phyloP scores from a whole-genome alignment of 352 stramenopile genomes.

The Globisporangium heterothallicum region DNA sequence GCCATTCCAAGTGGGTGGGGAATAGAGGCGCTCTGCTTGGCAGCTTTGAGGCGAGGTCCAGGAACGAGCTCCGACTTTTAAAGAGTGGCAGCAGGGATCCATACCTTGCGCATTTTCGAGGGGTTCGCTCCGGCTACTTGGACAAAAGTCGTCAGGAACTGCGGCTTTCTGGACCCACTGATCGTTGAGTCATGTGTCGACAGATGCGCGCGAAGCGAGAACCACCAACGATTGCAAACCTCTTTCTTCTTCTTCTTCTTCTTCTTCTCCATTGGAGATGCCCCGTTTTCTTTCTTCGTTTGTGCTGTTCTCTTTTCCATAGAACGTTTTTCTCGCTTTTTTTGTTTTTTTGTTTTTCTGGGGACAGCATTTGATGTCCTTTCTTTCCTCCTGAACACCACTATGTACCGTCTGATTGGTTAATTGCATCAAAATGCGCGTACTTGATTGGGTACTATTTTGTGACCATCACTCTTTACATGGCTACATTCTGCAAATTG shows the following conservation, averaged over 20 bases:
- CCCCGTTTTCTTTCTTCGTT: background rate
- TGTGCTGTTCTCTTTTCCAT: background rate
- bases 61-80: no score
- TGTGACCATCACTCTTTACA: slow-evolving; percentile 4
- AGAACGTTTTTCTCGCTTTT: background rate
- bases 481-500: slow-evolving; percentile 11
- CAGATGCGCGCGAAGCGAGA: no score
- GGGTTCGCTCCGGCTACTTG: no score
- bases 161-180: no score
- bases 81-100: no score
- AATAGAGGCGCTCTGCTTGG: no score
- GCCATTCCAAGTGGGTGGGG: no score
- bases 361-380: background rate
- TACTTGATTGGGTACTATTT: background rate
- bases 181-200: no score
- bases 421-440: background rate
- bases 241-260: background rate
- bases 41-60: no score
- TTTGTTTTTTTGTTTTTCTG: background rate
- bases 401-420: background rate
- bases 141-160: no score
- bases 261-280: background rate
- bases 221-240: background rate
- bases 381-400: background rate
- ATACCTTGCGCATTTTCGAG: no score